Percentiles rank a stretch among this genome's conserved stretches.
Evolutionary conservation across 305 asterid genomes (phyloP).

Genomic region (Fraxinus angustifolia): DNA sequence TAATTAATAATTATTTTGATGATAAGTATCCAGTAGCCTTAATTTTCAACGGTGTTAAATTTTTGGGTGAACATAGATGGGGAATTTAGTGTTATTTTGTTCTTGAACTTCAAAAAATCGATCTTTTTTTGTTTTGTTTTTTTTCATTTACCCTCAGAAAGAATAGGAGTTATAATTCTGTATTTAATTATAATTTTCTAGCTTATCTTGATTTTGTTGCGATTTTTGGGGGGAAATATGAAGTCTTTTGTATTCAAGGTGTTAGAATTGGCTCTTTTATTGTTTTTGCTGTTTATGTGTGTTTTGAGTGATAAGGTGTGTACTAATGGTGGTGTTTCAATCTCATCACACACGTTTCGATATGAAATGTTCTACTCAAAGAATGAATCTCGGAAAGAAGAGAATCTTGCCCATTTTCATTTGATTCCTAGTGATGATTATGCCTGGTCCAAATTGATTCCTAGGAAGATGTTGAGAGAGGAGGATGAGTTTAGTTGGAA

Average conservation of each 20-base stretch:
- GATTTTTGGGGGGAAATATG: conserved; percentile 20
- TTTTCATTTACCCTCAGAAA: background rate
- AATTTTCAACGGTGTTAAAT: background rate
- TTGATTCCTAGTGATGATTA: conserved; percentile 65
- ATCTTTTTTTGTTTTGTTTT: background rate
- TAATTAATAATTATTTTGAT: background rate
- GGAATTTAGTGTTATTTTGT: background rate
- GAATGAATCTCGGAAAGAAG: conserved; percentile 51
- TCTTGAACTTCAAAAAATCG: background rate
- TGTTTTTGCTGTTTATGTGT: conserved; percentile 35
- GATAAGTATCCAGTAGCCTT: conserved; percentile 7
- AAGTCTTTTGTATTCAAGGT: conserved; percentile 24
- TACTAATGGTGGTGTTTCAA: conserved; percentile 45
- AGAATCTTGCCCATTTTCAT: conserved; percentile 52
- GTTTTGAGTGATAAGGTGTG: conserved; percentile 55
- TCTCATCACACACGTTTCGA: conserved; percentile 61
- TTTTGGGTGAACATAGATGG: background rate
- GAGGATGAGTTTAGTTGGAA: conserved; percentile 59
- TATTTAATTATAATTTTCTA: background rate
- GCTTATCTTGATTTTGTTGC: background rate
- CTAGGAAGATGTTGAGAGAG: conserved; percentile 63
- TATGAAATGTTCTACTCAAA: conserved; percentile 42
- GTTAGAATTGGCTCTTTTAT: conserved; percentile 29
- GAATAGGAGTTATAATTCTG: background rate
- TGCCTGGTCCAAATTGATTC: conserved; percentile 59